A percentile compares a stretch with the other conserved stretches of the same genome.
phyloP scores from a whole-genome alignment of 768 basidiomycete species.

The Lyophyllum atratum region DNA sequence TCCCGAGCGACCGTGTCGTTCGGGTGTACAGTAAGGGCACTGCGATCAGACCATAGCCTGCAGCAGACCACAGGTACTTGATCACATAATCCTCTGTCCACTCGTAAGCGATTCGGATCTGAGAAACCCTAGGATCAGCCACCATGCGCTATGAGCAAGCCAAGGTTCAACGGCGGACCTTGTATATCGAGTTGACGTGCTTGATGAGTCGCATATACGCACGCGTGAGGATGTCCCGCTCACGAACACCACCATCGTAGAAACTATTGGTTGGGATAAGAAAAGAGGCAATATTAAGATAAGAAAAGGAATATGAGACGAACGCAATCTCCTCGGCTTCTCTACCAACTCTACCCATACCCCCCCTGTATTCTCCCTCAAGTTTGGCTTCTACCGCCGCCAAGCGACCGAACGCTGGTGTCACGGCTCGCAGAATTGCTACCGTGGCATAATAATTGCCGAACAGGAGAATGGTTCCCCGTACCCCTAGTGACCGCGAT shows the following conservation, averaged over 20 bases:
- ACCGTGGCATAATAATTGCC: conserved; percentile 87
- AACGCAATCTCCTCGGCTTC: conserved; percentile 94
- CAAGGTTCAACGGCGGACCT: conserved; percentile 42
- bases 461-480: conserved; percentile 82
- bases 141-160: not conserved
- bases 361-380: conserved; percentile 89
- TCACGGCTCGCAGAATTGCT: conserved; percentile 77
- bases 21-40: conserved; percentile 83
- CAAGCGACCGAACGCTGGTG: conserved; percentile 89
- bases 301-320: conserved; percentile 28
- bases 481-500: conserved; percentile 79
- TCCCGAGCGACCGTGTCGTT: conserved; percentile 38
- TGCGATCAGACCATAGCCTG: conserved; percentile 89
- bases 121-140: not conserved
- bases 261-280: conserved; percentile 54
- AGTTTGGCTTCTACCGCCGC: conserved; percentile 86
- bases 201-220: conserved; percentile 82
- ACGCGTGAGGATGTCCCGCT: conserved; percentile 76
- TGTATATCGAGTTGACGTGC: conserved; percentile 92
- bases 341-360: conserved; percentile 81
- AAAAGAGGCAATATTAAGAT: not conserved
- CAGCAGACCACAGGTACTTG: conserved; percentile 95
- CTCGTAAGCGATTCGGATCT: conserved; percentile 90
- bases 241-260: conserved; percentile 85
- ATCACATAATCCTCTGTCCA: conserved; percentile 98